Base-by-base conservation (phyloP, 2,329 filamentous ascomycete species). In the Phoma herbarum region DNA sequence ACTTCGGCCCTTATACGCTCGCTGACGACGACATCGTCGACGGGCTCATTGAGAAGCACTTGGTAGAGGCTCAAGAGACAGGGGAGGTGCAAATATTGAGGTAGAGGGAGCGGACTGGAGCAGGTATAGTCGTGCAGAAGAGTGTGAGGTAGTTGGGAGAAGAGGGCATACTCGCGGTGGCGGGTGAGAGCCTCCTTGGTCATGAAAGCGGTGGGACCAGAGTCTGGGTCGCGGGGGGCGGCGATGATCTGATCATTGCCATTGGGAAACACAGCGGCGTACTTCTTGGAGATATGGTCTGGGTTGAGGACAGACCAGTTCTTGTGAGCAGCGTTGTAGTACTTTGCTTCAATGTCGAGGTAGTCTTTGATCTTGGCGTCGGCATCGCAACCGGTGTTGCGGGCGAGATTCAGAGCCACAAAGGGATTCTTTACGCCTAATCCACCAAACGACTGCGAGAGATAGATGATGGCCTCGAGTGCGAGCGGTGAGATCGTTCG, bases 401-500 rank as follows among this genome's bases (percentile, higher is more conserved):
- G 48, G 0, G 72, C 69, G 31, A 69, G 60, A 18, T 61, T 63
- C 46, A 75, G 57, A 0, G 65, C 56, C 14, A 65, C 56, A 52
- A 69, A 69, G 2, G 72, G 71, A 54, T 68, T 75, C 46, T 71
- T 68, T 18, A 75, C 60, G 35, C 71, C 69, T 20, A 75, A 62
- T 18, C 72, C 73, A 35, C 73, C 72, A 29, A 68, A 72, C 1
- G 65, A 52, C 33, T 60, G 54, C 0, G 73, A 69, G 1, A 75
- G 63, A 53, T 71, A 68, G 52, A 74, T 63, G 23, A 74, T 44
- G 4, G 72, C 63, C 31, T 75, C 73, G 8, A 73, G 47, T 4
- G 56, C 26, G 37, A 64, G 49, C 23, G 60, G 23, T 7, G 59
- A 20, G 18, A 44, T 44, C 8, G 23, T 26, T 10, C 57, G 37